Conservation (phyloP, 108 stramenopile genomes). For the Licmophora abbreviata region DNA sequence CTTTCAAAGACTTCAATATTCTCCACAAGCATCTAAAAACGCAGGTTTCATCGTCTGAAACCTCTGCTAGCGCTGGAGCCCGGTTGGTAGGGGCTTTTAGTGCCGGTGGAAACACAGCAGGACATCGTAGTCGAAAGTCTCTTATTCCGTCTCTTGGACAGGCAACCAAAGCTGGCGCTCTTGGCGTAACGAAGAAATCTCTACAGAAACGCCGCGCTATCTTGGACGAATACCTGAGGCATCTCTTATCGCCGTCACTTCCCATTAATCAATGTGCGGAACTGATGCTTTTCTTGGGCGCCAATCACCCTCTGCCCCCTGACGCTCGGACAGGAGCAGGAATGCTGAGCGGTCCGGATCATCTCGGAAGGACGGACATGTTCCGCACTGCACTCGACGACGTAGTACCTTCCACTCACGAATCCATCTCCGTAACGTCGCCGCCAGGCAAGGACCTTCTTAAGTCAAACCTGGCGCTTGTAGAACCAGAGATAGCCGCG, state of each 20-base stretch:
- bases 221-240: slow-evolving; percentile 60
- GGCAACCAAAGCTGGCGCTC: slow-evolving; percentile 59
- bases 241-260: slow-evolving; percentile 51
- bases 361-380: slow-evolving; percentile 41
- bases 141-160: slow-evolving; percentile 71
- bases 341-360: slow-evolving; percentile 20
- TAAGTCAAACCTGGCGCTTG: background rate
- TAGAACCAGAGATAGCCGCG: background rate
- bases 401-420: slow-evolving; percentile 5
- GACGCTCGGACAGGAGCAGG: slow-evolving; percentile 19
- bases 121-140: slow-evolving; percentile 28
- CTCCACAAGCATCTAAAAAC: slow-evolving; percentile 80
- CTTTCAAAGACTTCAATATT: slow-evolving; percentile 70
- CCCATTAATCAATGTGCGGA: slow-evolving; percentile 59
- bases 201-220: slow-evolving; percentile 54
- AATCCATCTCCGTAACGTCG: background rate
- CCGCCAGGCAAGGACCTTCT: background rate
- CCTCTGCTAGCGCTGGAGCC: slow-evolving; percentile 58
- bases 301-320: slow-evolving; percentile 51
- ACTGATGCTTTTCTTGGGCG: slow-evolving; percentile 67
- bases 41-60: slow-evolving; percentile 53
- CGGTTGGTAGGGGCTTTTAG: slow-evolving; percentile 63
- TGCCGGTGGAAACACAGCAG: slow-evolving; percentile 31
- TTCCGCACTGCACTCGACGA: too few relatives aligned
- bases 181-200: slow-evolving; percentile 56